Evolutionary conservation across 352 stramenopile species (phyloP), one percentile per base, ranked within the genome.

Genomic region (Globisporangium carolinianum): DNA sequence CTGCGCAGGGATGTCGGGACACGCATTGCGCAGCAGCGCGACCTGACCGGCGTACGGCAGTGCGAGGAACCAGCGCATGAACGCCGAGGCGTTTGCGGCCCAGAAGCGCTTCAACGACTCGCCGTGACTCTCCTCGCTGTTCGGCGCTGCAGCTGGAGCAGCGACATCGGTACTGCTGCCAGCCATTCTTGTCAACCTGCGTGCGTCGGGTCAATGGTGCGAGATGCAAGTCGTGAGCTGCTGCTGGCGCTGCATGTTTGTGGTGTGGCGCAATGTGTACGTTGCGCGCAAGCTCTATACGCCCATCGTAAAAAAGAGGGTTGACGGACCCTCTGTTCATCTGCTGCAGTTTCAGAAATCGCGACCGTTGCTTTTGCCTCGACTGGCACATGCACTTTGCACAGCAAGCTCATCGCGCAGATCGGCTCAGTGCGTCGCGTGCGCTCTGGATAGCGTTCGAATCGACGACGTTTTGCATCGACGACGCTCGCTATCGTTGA

Each of bases 31-130:
- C 50, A 91, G 37, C 6, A 94, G 69, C 10, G 80, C 79, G 18
- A 91, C 75, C 58, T 94, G 83, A 0, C 83, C 83, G 1, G 79
- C 71, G 51, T 90, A 91, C 1, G 83, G 83, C 14, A 94, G 66
- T 12, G 77, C 64, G 35, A 94, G 61, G 69, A 94, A 91, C 83
- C 83, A 94, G 47, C 79, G 77, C 83, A 94, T 94, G 64, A 94
- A 94, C 36, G 67, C 59, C 1, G 81, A 87, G 37, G 77, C 81
- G 75, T 91, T 75, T 6, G 71, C 66, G 11, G 69, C 60, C 83
- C 83, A 94, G 69, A 94, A 94, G 46, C 79, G 79, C 55, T 69
- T 70, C 55, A 94, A 61, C 60, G 79, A 91, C 59, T 69, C 73
- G 41, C 65, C 62, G 18, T 75, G 74, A 18, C 68, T 68, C 62